phyloP scores from a whole-genome alignment of 2,329 filamentous ascomycete genomes.

The Zarea fungicola region DNA sequence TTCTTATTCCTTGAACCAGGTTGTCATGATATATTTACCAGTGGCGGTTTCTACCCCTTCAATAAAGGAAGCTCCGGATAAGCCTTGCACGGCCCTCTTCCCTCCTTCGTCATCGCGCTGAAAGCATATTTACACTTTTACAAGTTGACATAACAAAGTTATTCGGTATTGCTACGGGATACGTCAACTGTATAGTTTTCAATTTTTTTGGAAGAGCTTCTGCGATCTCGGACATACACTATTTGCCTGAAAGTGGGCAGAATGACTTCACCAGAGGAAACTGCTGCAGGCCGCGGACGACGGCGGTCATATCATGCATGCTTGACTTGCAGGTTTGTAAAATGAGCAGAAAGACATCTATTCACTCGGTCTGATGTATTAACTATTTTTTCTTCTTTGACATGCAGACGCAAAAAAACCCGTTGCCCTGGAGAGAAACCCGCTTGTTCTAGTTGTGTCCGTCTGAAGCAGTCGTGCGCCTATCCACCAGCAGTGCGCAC shows the following conservation, averaged over 20 bases:
- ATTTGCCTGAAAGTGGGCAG: background rate
- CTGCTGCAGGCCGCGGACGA: conserved; percentile 27
- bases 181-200: background rate
- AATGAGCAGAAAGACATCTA: background rate
- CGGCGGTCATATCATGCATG: conserved; percentile 38
- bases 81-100: background rate
- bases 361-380: background rate
- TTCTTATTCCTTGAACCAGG: background rate
- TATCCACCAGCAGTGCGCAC: conserved; percentile 36
- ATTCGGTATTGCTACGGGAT: background rate
- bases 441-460: conserved; percentile 44
- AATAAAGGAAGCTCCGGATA: background rate
- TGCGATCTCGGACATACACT: background rate
- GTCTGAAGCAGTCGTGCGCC: conserved; percentile 42
- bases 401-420: conserved; percentile 37
- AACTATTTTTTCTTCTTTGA: background rate
- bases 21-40: conserved; percentile 11
- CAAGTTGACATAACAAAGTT: background rate
- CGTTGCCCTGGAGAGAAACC: conserved; percentile 48
- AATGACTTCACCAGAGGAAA: conserved; percentile 30
- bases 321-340: conserved; percentile 42
- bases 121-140: background rate
- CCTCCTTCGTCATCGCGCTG: background rate
- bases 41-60: conserved; percentile 2
- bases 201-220: no score